Evolutionary conservation across 2,329 filamentous ascomycete genomes (phyloP).

Genomic region (Ceratocystis diversiconidia): DNA sequence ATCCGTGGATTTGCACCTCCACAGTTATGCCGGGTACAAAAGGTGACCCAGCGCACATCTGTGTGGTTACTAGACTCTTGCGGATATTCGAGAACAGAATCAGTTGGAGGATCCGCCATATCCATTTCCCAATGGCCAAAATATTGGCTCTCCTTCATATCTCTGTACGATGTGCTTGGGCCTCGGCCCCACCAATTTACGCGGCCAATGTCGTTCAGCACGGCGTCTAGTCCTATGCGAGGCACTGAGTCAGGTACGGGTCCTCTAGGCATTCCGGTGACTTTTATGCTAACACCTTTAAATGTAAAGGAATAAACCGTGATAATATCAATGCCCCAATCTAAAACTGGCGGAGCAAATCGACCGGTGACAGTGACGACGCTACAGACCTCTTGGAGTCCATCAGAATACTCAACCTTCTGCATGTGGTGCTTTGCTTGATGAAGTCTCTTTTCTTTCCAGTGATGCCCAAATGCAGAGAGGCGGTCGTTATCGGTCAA

Average conservation of each 20-base stretch:
- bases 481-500: slow-evolving; percentile 12
- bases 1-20: slow-evolving; percentile 20
- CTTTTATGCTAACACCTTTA: slow-evolving; percentile 35
- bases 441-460: slow-evolving; percentile 6
- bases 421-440: background rate
- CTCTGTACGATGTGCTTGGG: slow-evolving; percentile 50
- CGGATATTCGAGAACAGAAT: slow-evolving; percentile 50
- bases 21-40: background rate
- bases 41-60: slow-evolving; percentile 45
- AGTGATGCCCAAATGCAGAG: background rate
- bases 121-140: slow-evolving; percentile 38
- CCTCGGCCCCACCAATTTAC: slow-evolving; percentile 55
- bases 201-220: slow-evolving; percentile 25
- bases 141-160: slow-evolving; percentile 47
- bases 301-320: slow-evolving; percentile 42
- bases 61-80: slow-evolving; percentile 54
- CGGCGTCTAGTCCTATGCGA: slow-evolving; percentile 45
- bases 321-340: slow-evolving; percentile 40
- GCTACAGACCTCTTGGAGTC: slow-evolving; percentile 19
- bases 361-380: slow-evolving; percentile 38
- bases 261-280: slow-evolving; percentile 35
- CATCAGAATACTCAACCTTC: background rate
- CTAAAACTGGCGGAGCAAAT: slow-evolving; percentile 48
- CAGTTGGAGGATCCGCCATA: slow-evolving; percentile 31
- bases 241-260: slow-evolving; percentile 41